A percentile compares a stretch with the other conserved stretches of the same genome.
phyloP scores from a whole-genome alignment of 441 rosid genomes.

The Breynia disticha region DNA sequence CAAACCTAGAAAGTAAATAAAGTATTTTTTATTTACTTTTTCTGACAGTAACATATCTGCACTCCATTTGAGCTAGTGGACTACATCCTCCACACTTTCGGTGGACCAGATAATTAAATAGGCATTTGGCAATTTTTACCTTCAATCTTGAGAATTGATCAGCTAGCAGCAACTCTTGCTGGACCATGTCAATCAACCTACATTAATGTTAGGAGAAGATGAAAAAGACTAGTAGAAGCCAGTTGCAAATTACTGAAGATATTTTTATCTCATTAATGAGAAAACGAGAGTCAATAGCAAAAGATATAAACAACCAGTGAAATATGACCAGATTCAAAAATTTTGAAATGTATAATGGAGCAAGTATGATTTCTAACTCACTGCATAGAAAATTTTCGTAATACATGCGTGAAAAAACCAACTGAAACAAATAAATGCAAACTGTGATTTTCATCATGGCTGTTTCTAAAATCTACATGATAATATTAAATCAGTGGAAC shows the following conservation, averaged over 20 bases:
- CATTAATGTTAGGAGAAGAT: slow-evolving; percentile 14
- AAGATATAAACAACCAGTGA: no score
- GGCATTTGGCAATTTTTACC: slow-evolving; percentile 36
- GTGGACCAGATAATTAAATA: not conserved
- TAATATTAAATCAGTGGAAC: no score
- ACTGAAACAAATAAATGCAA: no score
- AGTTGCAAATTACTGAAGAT: slow-evolving; percentile 3
- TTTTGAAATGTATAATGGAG: no score
- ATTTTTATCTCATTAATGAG: no score
- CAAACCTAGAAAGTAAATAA: not conserved
- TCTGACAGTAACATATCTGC: not conserved
- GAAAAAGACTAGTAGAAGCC: not conserved
- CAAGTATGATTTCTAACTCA: no score
- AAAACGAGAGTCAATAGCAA: no score
- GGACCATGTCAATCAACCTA: slow-evolving; percentile 91
- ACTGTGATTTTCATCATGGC: no score
- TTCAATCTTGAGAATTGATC: slow-evolving; percentile 83
- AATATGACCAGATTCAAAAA: no score
- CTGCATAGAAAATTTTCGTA: no score
- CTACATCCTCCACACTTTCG: not conserved
- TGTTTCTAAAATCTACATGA: no score
- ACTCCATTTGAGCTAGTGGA: not conserved
- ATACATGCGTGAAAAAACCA: no score
- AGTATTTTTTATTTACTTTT: not conserved
- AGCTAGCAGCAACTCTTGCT: slow-evolving; percentile 83